Base-by-base conservation (phyloP, 2,329 filamentous ascomycete genomes). In the Trichothecium sympodiale region DNA sequence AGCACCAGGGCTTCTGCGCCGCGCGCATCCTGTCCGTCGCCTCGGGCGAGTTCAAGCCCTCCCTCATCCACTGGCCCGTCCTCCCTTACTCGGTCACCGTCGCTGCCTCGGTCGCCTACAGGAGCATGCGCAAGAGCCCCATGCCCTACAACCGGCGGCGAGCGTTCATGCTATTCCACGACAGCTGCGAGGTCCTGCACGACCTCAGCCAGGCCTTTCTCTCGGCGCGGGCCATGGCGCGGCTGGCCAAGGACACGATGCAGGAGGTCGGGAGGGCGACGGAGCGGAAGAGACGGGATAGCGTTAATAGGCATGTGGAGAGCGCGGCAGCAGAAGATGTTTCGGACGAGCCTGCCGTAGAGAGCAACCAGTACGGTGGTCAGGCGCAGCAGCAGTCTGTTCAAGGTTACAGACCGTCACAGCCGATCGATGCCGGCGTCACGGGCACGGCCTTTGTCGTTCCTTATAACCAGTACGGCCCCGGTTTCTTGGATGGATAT, bases 81-180 rank as follows among this genome's bases (percentile, higher is more conserved):
- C 39, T 48, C 8, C 46, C 46, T 8, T 47, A 46, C 23, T 40
- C 46, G 8, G 42, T 47, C 8, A 47, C 46, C 8, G 37, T 48
- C 23, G 46, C 46, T 8, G 35, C 45, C 17, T 45, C 44, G 8
- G 44, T 46, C 6, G 45, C 46, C 3, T 49, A 49, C 31, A 38
- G 43, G 18, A 46, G 41, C 31, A 40, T 49, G 4, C 41, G 46
- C 10, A 46, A 44, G 14, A 46, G 43, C 30, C 42, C 40, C 17
- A 41, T 46, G 16, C 37, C 46, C 31, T 42, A 45, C 30, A 40
- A 40, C 28, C 38, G 43, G 12, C 39, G 42, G 17, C 33, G 39
- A 14, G 43, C 43, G 36, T 33, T 40, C 35, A 33, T 34, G 38
- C 32, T 47, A 28, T 38, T 47, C 31, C 45, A 45, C 18, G 40